Base-by-base conservation (phyloP, 2,329 filamentous ascomycete species). In the Lasiodiplodia gonubiensis region DNA sequence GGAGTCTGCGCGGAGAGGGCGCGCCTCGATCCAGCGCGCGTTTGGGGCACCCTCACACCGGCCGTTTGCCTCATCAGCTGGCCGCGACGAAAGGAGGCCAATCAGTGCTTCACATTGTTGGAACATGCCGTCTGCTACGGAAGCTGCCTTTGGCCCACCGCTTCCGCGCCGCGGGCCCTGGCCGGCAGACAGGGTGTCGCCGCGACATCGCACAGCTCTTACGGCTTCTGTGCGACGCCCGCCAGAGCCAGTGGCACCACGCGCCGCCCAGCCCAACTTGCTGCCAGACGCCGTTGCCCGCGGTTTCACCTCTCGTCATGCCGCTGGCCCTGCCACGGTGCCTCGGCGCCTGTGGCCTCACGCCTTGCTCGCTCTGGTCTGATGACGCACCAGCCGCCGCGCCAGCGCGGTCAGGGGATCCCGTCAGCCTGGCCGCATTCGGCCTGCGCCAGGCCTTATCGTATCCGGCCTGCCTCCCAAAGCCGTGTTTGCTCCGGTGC, bases 401-500 rank as follows among this genome's bases (percentile, higher is more conserved):
- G 46, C 59, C 59, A 63, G 59, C 59, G n/a, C 59, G 30, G 59
- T 63, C 59, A 63, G 59, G 59, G 59, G 59, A 63, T 51, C 59
- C 59, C 63, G 63, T 54, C 35, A 53, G 52, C 49, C 35, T 42
- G 49, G 16, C 23, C 37, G 46, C 27, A 27, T 53, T 21, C 61
- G 51, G 48, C 46, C 49, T 37, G 30, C 49, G 35, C 27, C 30
- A 65, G 25, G 63, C 63, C 49, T 55, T 65, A 53, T 65, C 63
- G 63, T 57, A 65, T 54, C 66, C 59, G 59, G 59, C 59, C 16
- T 30, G 30, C 46, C 59, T 63, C 59, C 59, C 59, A 69, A 68
- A 57, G 46, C 42, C 48, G 42, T 71, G 63, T 54, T 64, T 67
- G 52, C 67, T 61, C 54, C 65, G 65, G 42, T 66, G 64, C 64